Percentiles rank a stretch among this genome's conserved stretches.
These are phyloP conservation scores for Chloris gayana DNA, from an alignment of 176 grass and related monocot genomes.

Conservation along the genomic window DNA sequence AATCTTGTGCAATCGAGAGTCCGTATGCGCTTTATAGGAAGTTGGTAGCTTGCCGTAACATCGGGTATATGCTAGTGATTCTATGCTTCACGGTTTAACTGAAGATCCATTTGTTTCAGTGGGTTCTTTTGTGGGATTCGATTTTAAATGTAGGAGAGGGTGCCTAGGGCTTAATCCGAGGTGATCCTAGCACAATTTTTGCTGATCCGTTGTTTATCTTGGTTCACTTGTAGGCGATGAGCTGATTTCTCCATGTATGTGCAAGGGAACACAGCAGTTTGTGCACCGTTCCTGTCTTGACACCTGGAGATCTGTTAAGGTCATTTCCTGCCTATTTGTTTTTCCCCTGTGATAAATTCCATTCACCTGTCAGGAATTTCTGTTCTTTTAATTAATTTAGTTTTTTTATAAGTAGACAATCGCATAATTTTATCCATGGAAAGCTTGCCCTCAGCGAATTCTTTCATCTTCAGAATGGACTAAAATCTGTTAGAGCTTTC, in stretches of 20 bases:
- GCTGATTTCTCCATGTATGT: conserved; percentile 84
- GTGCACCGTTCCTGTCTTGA: conserved; percentile 89
- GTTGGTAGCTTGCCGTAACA: neutral
- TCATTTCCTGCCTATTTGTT: neutral
- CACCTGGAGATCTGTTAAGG: conserved; percentile 88
- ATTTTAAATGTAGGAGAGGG: too few relatives aligned
- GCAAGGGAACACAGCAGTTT: conserved; percentile 91
- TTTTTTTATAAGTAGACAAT: too few relatives aligned
- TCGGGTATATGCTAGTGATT: neutral
- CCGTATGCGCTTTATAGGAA: neutral
- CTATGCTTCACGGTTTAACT: neutral
- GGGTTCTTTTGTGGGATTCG: neutral
- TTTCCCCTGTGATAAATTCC: neutral
- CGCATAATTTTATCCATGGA: neutral
- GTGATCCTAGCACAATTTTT: neutral
- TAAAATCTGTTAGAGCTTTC: neutral
- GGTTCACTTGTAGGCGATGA: conserved; percentile 62
- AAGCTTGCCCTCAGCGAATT: neutral
- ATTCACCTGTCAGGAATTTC: neutral
- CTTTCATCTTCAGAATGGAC: too few relatives aligned
- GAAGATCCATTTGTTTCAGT: neutral
- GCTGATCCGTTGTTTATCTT: too few relatives aligned
- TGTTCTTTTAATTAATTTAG: too few relatives aligned
- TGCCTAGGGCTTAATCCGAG: neutral
- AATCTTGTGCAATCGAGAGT: neutral